Conservation (phyloP, 768 basidiomycete genomes). For the Naematelia encephala region DNA sequence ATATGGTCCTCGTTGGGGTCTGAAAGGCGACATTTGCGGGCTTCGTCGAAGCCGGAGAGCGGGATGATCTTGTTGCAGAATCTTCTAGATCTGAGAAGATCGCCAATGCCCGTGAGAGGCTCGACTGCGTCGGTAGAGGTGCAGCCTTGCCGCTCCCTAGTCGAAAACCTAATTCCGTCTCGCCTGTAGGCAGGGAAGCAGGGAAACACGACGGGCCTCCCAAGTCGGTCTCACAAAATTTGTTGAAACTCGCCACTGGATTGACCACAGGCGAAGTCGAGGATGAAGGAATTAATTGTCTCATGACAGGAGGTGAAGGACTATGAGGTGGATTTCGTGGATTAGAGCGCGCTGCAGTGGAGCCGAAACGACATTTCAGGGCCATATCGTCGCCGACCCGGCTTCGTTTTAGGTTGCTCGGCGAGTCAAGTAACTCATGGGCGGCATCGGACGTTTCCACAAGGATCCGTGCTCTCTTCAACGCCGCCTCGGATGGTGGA, state of each 20-base stretch:
- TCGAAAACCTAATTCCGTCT: not conserved
- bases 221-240: too few relatives aligned
- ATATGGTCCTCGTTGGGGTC: not conserved
- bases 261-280: too few relatives aligned
- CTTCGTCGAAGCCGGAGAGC: too few relatives aligned
- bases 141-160: not conserved
- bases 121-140: not conserved
- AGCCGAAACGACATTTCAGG: not conserved
- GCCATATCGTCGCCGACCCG: not conserved
- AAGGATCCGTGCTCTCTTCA: not conserved
- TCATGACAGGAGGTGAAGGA: too few relatives aligned
- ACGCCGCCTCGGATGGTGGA: not conserved
- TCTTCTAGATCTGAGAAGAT: not conserved
- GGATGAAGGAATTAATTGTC: too few relatives aligned
- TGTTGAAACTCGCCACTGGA: too few relatives aligned
- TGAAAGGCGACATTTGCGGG: too few relatives aligned
- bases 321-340: too few relatives aligned
- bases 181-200: not conserved
- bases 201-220: not conserved
- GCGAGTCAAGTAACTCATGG: not conserved
- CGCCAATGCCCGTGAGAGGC: not conserved
- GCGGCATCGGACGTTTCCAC: not conserved
- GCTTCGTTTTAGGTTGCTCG: not conserved
- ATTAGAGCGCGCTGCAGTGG: too few relatives aligned
- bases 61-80: not conserved